These are phyloP conservation scores for Cladophialophora yegresii DNA, from an alignment of 2,329 filamentous ascomycete genomes.

Conservation along the genomic window DNA sequence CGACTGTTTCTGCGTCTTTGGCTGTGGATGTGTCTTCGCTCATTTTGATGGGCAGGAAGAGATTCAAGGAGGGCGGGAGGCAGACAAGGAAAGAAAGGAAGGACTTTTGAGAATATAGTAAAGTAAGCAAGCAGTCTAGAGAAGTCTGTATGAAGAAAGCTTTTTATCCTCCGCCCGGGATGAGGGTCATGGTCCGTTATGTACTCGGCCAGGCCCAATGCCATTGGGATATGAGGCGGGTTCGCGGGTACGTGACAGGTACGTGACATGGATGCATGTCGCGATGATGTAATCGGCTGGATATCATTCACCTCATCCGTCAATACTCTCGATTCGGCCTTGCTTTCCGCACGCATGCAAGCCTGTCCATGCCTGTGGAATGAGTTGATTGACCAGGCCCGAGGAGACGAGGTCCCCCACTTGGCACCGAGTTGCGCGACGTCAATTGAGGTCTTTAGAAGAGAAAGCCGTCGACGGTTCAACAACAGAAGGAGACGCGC, in stretches of 20 bases:
- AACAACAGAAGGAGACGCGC: background rate
- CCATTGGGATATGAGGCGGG: background rate
- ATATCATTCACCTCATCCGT: background rate
- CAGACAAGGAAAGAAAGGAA: background rate
- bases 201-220: background rate
- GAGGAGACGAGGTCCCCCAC: background rate
- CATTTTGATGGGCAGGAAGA: slow-evolving; percentile 17
- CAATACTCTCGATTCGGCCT: background rate
- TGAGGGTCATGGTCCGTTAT: background rate
- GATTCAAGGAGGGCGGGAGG: background rate
- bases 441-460: background rate
- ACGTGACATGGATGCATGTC: too few relatives aligned
- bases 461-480: background rate
- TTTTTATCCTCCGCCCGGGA: too few relatives aligned
- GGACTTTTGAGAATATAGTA: background rate
- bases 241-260: too few relatives aligned
- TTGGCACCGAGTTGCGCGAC: background rate
- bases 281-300: background rate
- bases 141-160: background rate
- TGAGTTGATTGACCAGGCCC: background rate
- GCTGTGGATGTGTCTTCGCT: slow-evolving; percentile 20
- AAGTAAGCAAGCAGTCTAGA: background rate
- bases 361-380: background rate
- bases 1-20: slow-evolving; percentile 16
- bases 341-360: background rate